A percentile compares a stretch with the other conserved stretches of the same genome.
phyloP scores from a whole-genome alignment of 2,329 filamentous ascomycete species.

The Raffaelea albimanens region DNA sequence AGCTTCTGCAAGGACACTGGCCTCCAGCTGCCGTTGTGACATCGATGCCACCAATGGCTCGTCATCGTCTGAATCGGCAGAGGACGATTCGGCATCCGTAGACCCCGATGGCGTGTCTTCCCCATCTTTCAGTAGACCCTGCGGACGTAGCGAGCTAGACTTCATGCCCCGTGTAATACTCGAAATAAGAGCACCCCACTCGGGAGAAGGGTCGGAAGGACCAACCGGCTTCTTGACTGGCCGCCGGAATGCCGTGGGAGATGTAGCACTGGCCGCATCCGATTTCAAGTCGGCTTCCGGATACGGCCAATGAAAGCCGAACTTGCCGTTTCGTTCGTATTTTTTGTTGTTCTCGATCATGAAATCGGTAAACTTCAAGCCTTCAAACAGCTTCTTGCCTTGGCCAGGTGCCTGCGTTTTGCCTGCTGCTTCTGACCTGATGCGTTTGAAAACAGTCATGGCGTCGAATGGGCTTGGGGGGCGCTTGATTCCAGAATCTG shows the following conservation, averaged over 20 bases:
- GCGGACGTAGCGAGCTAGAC: conserved; percentile 21
- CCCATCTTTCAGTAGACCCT: conserved; percentile 15
- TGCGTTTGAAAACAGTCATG: conserved; percentile 48
- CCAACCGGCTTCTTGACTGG: conserved; percentile 8
- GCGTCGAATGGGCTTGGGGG: conserved; percentile 48
- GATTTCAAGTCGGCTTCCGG: conserved; percentile 13
- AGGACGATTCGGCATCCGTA: conserved; percentile 4
- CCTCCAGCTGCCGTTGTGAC: neutral
- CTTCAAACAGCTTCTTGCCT: conserved; percentile 42
- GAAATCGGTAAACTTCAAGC: conserved; percentile 42
- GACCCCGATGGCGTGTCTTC: conserved; percentile 8
- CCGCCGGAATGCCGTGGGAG: conserved; percentile 12
- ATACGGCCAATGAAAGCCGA: conserved; percentile 32
- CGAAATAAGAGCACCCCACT: conserved; percentile 22
- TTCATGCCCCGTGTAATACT: conserved; percentile 26
- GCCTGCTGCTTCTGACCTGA: conserved; percentile 26
- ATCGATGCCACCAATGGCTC: conserved; percentile 42
- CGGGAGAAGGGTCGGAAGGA: conserved; percentile 11
- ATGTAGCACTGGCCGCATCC: conserved; percentile 9
- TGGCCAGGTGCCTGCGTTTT: conserved; percentile 12
- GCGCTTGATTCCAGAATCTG: conserved; percentile 30
- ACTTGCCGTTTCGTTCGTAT: conserved; percentile 47
- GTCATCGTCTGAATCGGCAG: conserved; percentile 33
- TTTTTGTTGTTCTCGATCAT: conserved; percentile 48
- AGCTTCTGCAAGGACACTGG: conserved; percentile 20